Base-by-base conservation (phyloP, 1,284 basidiomycete species). In the Thelephora terrestris region DNA sequence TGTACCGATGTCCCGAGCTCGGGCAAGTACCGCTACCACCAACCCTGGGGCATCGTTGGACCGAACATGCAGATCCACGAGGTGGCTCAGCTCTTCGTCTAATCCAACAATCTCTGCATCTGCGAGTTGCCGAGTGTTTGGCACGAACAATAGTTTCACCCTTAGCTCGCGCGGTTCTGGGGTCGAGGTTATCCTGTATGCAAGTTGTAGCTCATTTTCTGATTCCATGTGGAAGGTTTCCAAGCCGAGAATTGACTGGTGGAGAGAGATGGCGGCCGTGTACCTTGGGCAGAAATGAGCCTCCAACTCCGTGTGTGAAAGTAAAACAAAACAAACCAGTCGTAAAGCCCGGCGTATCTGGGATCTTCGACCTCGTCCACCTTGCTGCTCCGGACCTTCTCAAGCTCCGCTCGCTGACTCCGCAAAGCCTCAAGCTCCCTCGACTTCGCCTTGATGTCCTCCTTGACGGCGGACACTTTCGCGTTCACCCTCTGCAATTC, bases 171-270 rank as follows among this genome's bases (percentile, higher is more conserved):
- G 61, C 9, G 56, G 52, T 25, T 47, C 43, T 6, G 52, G 45
- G 14, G 42, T 51, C 4, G 53, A 27, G 9, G 29, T 39, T 20
- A 18, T 10, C 47, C 7, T 57, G 61, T 91, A 91, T 16, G 76
- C 76, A 38, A 91, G 70, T 38, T 76, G 75, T 21, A 91, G 68
- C 60, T 89, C 84, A 60, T 87, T 85, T 52, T 87, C 82, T 1
- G 85, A 81, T 16, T 74, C 71, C 1, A 74, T 68, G 27, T 76
- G 70, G 12, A 75, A 76, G 3, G 78, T 74, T 46, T 76, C 69
- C 51, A 91, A 74, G 20, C 74, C 75, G 38, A 78, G 68, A 5
- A 88, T 62, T 0, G 74, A 71, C 20, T 75, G 75, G 54, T 91
- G 85, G 10, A 88, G 65, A 1, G 71, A 64, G 35, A 87, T 69